Evolutionary conservation across 495 filamentous ascomycete species (phyloP).

Genomic region (Hyaloscypha hepaticicola): DNA sequence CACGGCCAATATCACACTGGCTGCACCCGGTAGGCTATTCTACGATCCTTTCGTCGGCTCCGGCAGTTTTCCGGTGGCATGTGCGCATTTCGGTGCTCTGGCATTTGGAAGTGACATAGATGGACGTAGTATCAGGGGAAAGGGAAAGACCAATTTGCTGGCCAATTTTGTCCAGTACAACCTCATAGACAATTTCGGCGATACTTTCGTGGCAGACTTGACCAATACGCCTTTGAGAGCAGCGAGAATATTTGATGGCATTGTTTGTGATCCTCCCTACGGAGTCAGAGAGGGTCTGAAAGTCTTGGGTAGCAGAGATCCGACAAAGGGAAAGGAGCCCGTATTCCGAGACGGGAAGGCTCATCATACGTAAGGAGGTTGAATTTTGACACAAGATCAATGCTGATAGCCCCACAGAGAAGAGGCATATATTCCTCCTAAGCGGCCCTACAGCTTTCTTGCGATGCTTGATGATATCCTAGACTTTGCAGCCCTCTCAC

Average conservation of each 20-base stretch:
- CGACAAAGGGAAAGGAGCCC: conserved; percentile 56
- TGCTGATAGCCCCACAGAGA: conserved; percentile 44
- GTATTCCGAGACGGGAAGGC: conserved; percentile 68
- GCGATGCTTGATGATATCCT: conserved; percentile 89
- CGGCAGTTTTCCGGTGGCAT: conserved; percentile 83
- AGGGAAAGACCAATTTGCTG: conserved; percentile 48
- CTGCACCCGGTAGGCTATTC: conserved; percentile 75
- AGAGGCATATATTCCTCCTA: conserved; percentile 81
- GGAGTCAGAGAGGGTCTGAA: conserved; percentile 92
- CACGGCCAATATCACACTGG: conserved; percentile 86
- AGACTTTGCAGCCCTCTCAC: conserved; percentile 69
- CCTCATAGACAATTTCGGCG: conserved; percentile 59
- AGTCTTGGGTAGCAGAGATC: conserved; percentile 75
- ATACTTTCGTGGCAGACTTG: conserved; percentile 80
- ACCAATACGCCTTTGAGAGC: conserved; percentile 79
- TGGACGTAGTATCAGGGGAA: conserved; percentile 78
- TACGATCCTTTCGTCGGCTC: conserved; percentile 97
- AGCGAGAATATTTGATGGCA: conserved; percentile 73
- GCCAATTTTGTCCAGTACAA: conserved; percentile 88
- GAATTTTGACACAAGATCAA: conserved; percentile 5
- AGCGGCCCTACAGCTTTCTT: conserved; percentile 85
- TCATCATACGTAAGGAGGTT: conserved; percentile 60
- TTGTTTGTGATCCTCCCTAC: conserved; percentile 97
- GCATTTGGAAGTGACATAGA: conserved; percentile 90
- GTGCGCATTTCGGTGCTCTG: conserved; percentile 82